Evolutionary conservation across 2,329 filamentous ascomycete species (phyloP), one percentile per base, ranked within the genome.

Genomic region (Hypoxylon sp.): DNA sequence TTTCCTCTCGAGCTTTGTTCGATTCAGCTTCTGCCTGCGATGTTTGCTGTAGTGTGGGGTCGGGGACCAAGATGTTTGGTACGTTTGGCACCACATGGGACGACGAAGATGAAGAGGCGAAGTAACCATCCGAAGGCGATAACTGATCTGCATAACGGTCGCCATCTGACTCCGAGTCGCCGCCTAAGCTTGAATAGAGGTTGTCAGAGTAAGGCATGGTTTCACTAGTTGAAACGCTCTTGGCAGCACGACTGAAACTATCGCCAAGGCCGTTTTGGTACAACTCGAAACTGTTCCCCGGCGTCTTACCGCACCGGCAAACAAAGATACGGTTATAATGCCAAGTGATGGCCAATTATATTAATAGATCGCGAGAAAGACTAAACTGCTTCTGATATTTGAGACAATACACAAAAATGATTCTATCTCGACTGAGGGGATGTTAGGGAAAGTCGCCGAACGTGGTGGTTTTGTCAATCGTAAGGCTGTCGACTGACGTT

Each of bases 41-140:
- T 49, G 50, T 67, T 67, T 77, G 74, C 57, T 75, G 74, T 57
- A 85, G 75, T 49, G 81, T 84, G 50, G 85, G 84, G 66, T 87
- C 84, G 67, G 80, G 78, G 59, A 86, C 82, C 65, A 84, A 77
- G 56, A 86, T 76, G 74, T 85, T 81, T 45, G 84, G 84, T 13
- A 86, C 81, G 61, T 75, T 76, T 43, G 83, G 84, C 10, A 82
- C 80, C 67, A 67, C 61, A 67, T 75, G 71, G 46, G 78, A 79
- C 28, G 78, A 79, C 30, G 80, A 80, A 34, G 71, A 63, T 25
- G 70, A 73, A 36, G 74, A 77, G 72, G 80, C 79, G 74, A 86
- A 86, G 80, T 85, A 85, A 36, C 84, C 84, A 66, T 87, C 83
- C n/a, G 83, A 81, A 41, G 84, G 84, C 30, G 84, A 86, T 61